phyloP scores from a whole-genome alignment of 2,329 filamentous ascomycete species.

The Calonectria pseudoreteaudii region DNA sequence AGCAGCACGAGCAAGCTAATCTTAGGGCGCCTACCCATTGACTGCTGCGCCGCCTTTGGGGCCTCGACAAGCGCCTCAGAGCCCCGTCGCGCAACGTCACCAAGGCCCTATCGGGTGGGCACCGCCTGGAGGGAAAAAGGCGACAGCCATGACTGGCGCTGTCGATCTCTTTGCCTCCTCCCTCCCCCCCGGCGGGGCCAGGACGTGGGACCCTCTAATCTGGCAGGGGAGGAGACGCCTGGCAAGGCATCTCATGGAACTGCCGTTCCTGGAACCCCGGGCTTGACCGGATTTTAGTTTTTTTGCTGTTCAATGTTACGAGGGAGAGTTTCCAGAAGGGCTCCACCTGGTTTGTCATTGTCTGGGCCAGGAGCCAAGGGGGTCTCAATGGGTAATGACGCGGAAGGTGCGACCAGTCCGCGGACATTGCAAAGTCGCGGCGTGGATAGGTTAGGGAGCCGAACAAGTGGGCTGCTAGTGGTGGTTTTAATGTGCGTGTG shows the following conservation, averaged over 20 bases:
- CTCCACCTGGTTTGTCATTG: neutral
- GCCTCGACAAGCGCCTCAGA: neutral
- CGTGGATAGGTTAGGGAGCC: neutral
- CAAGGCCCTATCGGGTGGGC: neutral
- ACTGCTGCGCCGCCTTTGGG: neutral
- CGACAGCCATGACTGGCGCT: neutral
- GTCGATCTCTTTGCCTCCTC: constrained; percentile 4
- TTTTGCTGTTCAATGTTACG: neutral
- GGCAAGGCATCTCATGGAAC: neutral
- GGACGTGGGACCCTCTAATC: neutral
- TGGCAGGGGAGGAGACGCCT: neutral
- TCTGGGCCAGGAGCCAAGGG: neutral
- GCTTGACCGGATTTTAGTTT: neutral
- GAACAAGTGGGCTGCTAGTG: neutral
- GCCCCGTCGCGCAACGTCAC: neutral
- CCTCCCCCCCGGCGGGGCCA: neutral
- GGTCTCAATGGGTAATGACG: neutral
- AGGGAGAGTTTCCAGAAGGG: constrained; percentile 1
- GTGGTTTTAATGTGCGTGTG: neutral
- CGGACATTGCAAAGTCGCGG: neutral
- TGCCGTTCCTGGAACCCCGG: neutral
- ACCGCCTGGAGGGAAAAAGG: neutral
- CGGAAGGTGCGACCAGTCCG: neutral
- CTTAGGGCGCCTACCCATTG: neutral
- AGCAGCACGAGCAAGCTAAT: neutral